Evolutionary conservation across 2,329 filamentous ascomycete species (phyloP).

Genomic region (Hymenoscyphus fraxineus): DNA sequence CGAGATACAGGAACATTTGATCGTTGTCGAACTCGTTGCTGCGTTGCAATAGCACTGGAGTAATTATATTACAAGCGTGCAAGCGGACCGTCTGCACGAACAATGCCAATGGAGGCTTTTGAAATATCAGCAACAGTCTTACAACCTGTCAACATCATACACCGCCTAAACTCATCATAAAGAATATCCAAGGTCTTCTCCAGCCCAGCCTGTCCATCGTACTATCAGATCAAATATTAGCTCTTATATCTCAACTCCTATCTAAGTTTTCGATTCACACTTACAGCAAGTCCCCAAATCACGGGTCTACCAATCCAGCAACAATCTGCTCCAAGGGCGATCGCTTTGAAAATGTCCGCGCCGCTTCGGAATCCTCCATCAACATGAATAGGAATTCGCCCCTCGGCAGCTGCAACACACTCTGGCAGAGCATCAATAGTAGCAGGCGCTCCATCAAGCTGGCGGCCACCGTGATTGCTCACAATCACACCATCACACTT

Average conservation of each 20-base stretch:
- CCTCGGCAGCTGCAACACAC: conserved; percentile 58
- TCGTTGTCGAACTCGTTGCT: too few species aligned
- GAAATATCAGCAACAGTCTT: background rate
- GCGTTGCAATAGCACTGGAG: too few species aligned
- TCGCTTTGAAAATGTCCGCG: conserved; percentile 55
- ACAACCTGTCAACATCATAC: conserved; percentile 1
- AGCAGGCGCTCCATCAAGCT: conserved; percentile 52
- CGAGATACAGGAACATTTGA: too few species aligned
- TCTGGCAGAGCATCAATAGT: conserved; percentile 55
- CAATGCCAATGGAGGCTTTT: background rate
- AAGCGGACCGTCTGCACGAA: background rate
- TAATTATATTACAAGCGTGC: background rate
- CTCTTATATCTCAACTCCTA: background rate
- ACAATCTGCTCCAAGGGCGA: conserved; percentile 52
- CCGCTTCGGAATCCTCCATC: conserved; percentile 57
- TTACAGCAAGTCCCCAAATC: conserved; percentile 48
- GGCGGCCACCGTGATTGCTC: conserved; percentile 54
- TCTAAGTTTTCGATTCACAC: background rate
- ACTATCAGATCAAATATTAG: background rate
- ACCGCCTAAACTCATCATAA: background rate
- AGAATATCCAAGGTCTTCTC: background rate
- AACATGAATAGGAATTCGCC: conserved; percentile 56
- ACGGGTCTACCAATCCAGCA: conserved; percentile 55
- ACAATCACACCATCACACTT: conserved; percentile 48
- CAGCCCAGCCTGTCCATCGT: background rate